Evolutionary conservation across 1,284 basidiomycete genomes (phyloP).

Genomic region (Boletus mariae): DNA sequence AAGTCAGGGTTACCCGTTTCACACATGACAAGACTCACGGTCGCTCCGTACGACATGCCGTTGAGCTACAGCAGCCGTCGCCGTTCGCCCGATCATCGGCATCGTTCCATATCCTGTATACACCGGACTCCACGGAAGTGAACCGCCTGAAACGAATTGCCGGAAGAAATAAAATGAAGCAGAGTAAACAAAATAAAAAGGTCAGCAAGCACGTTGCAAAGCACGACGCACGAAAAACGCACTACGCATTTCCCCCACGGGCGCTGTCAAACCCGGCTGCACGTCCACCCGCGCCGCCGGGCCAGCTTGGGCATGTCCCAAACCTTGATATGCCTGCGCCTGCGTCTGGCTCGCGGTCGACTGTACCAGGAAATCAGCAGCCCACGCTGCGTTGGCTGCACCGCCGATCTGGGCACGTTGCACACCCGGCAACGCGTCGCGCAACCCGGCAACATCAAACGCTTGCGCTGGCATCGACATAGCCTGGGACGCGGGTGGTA

Average conservation of each 20-base stretch:
- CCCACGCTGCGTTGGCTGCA: conserved; percentile 20
- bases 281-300: conserved; percentile 7
- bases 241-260: conserved; percentile 17
- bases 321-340: neutral
- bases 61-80: conserved; percentile 31
- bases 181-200: neutral
- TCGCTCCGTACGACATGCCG: conserved; percentile 32
- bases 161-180: neutral
- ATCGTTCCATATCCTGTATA: conserved; percentile 35
- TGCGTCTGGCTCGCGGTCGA: conserved; percentile 30
- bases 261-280: conserved; percentile 9
- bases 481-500: conserved; percentile 23
- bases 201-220: conserved; percentile 9
- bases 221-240: conserved; percentile 7
- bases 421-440: conserved; percentile 45
- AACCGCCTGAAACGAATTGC: conserved; percentile 21
- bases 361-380: conserved; percentile 51
- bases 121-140: conserved; percentile 37
- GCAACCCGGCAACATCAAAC: conserved; percentile 54
- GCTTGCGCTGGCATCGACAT: conserved; percentile 30
- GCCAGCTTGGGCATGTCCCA: conserved; percentile 7
- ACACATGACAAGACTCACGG: conserved; percentile 29
- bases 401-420: conserved; percentile 30
- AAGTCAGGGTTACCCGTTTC: neutral
- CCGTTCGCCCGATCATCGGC: conserved; percentile 35